These are phyloP conservation scores for Inga oerstediana DNA, from an alignment of 306 rosid species.

Conservation along the genomic window DNA sequence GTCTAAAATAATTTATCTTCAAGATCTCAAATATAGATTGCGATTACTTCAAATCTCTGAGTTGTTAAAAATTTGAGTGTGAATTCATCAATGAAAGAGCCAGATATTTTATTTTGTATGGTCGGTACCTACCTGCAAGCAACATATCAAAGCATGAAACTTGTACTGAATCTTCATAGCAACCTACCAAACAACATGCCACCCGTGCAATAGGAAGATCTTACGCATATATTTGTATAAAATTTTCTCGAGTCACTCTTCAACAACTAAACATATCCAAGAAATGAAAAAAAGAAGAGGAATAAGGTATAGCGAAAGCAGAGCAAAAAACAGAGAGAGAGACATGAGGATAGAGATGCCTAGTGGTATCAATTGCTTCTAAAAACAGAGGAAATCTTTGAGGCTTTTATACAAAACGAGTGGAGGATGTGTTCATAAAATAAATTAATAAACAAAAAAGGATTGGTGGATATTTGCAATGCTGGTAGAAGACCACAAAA, in stretches of 20 bases:
- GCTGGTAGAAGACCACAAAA: constrained; percentile 40
- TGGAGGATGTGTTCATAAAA: not conserved
- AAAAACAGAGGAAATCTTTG: not conserved
- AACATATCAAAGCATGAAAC: not conserved
- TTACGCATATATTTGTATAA: too few relatives aligned
- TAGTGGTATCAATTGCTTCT: not conserved
- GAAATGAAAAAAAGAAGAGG: not conserved
- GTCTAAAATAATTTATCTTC: not conserved
- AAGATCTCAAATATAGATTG: not conserved
- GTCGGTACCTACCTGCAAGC: not conserved
- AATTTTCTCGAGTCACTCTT: not conserved
- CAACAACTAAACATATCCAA: not conserved
- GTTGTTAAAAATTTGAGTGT: not conserved
- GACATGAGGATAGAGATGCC: not conserved
- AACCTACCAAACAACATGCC: constrained; percentile 38
- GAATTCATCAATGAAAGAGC: not conserved
- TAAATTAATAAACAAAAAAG: not conserved
- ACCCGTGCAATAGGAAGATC: constrained; percentile 16
- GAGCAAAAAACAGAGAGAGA: constrained; percentile 17
- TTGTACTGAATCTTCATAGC: constrained; percentile 5
- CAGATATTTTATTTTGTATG: not conserved
- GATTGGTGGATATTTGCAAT: not conserved
- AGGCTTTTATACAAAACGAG: constrained; percentile 9
- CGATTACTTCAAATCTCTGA: not conserved
- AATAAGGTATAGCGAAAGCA: not conserved